Conservation (phyloP, 2,329 filamentous ascomycete genomes). For the Colletotrichum chlorophyti region DNA sequence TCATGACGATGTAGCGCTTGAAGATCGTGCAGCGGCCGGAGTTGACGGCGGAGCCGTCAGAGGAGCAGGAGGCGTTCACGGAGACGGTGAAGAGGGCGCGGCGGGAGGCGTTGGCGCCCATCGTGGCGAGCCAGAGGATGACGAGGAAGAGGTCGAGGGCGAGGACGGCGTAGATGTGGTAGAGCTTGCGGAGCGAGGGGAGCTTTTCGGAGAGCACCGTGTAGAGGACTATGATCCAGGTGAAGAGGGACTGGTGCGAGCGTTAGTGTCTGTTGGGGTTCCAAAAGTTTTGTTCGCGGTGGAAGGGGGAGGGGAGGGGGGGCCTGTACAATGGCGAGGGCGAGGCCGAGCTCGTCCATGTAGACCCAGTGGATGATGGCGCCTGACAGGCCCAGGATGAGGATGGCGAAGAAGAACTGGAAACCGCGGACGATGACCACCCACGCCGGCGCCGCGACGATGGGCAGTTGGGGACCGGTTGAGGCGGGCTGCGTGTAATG, state of each 20-base stretch:
- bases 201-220: slow-evolving; percentile 49
- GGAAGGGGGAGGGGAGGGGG: neutral
- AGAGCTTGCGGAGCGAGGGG: slow-evolving; percentile 39
- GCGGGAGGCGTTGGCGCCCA: slow-evolving; percentile 46
- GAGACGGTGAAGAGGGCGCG: slow-evolving; percentile 43
- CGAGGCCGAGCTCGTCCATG: slow-evolving; percentile 47
- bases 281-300: neutral
- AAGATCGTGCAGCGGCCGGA: slow-evolving; percentile 43
- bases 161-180: slow-evolving; percentile 53
- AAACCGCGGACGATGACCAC: slow-evolving; percentile 47
- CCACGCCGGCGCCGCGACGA: slow-evolving; percentile 52
- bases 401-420: slow-evolving; percentile 49
- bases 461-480: slow-evolving; percentile 5
- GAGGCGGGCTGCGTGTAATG: neutral
- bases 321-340: slow-evolving; percentile 48
- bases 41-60: slow-evolving; percentile 47
- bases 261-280: neutral
- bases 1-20: slow-evolving; percentile 42
- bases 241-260: slow-evolving; percentile 51
- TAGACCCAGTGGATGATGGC: slow-evolving; percentile 48
- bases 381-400: slow-evolving; percentile 51
- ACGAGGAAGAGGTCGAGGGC: slow-evolving; percentile 50
- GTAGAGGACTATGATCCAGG: slow-evolving; percentile 52
- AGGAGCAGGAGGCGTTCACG: slow-evolving; percentile 39
- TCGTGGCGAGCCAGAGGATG: slow-evolving; percentile 55